Base-by-base conservation (phyloP, 1,139 yeast species). In the Blastobotrys elegans region DNA sequence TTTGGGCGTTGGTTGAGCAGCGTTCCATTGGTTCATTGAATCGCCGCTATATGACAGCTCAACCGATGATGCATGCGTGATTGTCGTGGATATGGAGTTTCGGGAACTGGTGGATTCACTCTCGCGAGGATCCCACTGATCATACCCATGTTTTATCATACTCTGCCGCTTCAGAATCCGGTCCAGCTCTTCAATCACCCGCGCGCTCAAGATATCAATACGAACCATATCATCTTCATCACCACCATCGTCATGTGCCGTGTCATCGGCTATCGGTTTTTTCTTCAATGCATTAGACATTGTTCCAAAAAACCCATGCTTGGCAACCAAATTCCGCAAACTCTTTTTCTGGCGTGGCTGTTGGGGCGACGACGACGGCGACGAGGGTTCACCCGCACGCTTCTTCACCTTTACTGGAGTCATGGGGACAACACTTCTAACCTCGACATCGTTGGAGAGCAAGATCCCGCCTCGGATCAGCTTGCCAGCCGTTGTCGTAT, bases 161-260 rank as follows among this genome's bases (percentile, higher is more conserved):
- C 35, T 37, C 13, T 49, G 56, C 37, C 40, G 34, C 41, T 56
- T 53, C 35, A 63, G 44, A 22, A 59, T 55, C n/a, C 51, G 46
- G 33, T 74, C 76, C 18, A 86, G 76, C 62, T 88, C 95, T 56
- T 84, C 87, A 36, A 86, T 75, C 1, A 87, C 83, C 55, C 94
- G 71, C 2, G 94, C 92, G 62, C 94, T 82, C 49, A 88, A 68
- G 13, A 85, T 71, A 65, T 88, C 97, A 47, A 83, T 75, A 54
- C 82, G 26, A 3, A 43, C 31, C 26, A 30, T 7, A 18, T 17
- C 30, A 17, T 10, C 16, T 17, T 34, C 38, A 4, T 6, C 26
- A 4, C 16, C 38, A n/a, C 16, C 17, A 6, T 35, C 46, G 2
- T 22, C 18, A n/a, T 4, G 4, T 33, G 8, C 34, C 22, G 4